Conservation (phyloP, 75 land plant species). For the Sequoiadendron giganteum region DNA sequence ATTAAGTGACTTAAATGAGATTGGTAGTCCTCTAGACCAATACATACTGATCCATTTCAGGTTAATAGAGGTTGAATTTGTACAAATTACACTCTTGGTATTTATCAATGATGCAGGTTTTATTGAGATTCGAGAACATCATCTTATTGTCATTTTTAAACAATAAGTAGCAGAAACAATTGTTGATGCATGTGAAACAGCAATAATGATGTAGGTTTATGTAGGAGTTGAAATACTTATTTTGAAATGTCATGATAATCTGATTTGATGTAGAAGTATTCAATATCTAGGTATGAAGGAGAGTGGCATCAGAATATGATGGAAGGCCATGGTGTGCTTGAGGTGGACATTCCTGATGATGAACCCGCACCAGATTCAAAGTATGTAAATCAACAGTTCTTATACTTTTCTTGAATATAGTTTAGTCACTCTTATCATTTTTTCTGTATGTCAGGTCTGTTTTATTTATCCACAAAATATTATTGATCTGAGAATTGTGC, state of each 20-base stretch:
- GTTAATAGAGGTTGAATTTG: background rate
- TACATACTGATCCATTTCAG: too few relatives aligned
- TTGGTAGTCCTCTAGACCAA: too few relatives aligned
- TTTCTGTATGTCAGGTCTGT: background rate
- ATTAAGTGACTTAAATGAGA: too few relatives aligned
- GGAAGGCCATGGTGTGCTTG: slow-evolving; percentile 93
- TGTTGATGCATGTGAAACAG: background rate
- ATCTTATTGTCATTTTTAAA: background rate
- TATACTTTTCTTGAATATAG: background rate
- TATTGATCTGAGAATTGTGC: background rate
- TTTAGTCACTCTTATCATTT: background rate
- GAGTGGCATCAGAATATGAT: slow-evolving; percentile 88
- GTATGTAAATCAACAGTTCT: slow-evolving; percentile 38
- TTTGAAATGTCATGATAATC: background rate
- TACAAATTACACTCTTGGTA: background rate
- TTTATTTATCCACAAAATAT: background rate
- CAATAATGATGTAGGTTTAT: slow-evolving; percentile 11
- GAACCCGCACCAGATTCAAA: slow-evolving; percentile 86
- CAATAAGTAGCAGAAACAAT: background rate
- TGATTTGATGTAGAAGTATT: background rate
- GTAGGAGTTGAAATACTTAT: slow-evolving; percentile 2
- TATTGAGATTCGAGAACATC: background rate
- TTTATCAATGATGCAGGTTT: background rate
- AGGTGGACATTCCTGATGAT: slow-evolving; percentile 73
- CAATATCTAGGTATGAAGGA: slow-evolving; percentile 81